Percentiles rank a stretch among this genome's conserved stretches.
phyloP scores from a whole-genome alignment of 2,329 filamentous ascomycete genomes.

The Colletotrichum sp. region DNA sequence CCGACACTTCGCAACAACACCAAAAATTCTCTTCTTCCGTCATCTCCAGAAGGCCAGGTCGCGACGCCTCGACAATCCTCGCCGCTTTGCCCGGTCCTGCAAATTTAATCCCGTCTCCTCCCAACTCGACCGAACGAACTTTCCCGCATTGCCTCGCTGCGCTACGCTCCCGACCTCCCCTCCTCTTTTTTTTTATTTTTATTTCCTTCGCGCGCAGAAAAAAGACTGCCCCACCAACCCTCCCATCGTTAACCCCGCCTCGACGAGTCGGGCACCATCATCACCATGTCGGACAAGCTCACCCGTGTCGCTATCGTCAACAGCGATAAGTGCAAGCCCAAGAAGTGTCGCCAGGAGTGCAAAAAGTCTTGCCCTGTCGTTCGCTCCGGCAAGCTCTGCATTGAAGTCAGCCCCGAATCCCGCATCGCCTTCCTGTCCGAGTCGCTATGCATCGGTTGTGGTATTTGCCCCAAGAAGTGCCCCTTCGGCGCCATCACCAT shows the following conservation, averaged over 20 bases:
- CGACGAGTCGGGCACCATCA: constrained; percentile 24
- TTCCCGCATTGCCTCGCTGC: neutral
- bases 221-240: constrained; percentile 12
- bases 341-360: constrained; percentile 99
- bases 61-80: constrained; percentile 14
- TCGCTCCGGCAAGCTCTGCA: constrained; percentile 95
- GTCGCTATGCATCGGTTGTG: constrained; percentile 93
- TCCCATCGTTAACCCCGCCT: constrained; percentile 15
- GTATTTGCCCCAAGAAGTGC: constrained; percentile 99
- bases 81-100: constrained; percentile 6
- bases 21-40: constrained; percentile 5
- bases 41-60: constrained; percentile 17
- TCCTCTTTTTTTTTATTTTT: neutral
- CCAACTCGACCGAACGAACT: neutral
- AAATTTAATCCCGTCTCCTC: neutral
- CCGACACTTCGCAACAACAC: constrained; percentile 4
- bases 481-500: constrained; percentile 99
- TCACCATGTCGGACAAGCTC: constrained; percentile 87
- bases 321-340: constrained; percentile 75
- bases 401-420: constrained; percentile 87
- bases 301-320: constrained; percentile 99
- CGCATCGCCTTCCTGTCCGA: constrained; percentile 99
- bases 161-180: neutral
- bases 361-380: constrained; percentile 99
- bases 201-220: neutral